phyloP scores from a whole-genome alignment of 1,284 basidiomycete species.

The Ustilago shanxiensis region DNA sequence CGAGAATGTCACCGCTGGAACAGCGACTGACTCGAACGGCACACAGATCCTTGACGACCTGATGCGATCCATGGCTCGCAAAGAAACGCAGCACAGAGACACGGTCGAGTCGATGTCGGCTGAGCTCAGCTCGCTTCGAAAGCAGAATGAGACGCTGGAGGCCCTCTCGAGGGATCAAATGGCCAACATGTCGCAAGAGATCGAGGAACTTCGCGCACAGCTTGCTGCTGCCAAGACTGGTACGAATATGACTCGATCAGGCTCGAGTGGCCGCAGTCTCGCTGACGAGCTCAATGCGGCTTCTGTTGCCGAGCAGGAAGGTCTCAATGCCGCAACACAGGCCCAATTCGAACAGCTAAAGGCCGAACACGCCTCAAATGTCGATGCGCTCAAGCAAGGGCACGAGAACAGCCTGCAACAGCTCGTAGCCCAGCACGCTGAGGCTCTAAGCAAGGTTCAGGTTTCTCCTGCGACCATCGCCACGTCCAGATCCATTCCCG shows the following conservation, averaged over 20 bases:
- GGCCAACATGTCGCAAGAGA: slow-evolving; percentile 80
- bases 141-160: slow-evolving; percentile 83
- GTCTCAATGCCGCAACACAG: not conserved
- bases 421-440: slow-evolving; percentile 40
- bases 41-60: slow-evolving; percentile 52
- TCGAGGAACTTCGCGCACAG: slow-evolving; percentile 79
- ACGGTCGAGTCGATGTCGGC: slow-evolving; percentile 78
- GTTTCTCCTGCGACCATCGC: not conserved
- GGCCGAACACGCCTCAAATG: slow-evolving; percentile 27
- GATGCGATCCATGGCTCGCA: slow-evolving; percentile 85
- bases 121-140: slow-evolving; percentile 78
- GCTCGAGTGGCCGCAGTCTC: slow-evolving; percentile 72
- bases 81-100: slow-evolving; percentile 86
- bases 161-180: slow-evolving; percentile 85
- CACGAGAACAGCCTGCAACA: slow-evolving; percentile 33
- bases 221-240: slow-evolving; percentile 69
- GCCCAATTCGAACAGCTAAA: slow-evolving; percentile 25
- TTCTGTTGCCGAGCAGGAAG: slow-evolving; percentile 32
- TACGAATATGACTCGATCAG: not conserved
- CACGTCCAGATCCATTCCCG: slow-evolving; percentile 14
- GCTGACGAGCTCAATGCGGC: slow-evolving; percentile 83
- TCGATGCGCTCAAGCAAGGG: slow-evolving; percentile 29
- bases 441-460: slow-evolving; percentile 28
- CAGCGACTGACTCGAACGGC: slow-evolving; percentile 21
- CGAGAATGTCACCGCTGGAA: not conserved